Conservation (phyloP, 805 yeast species). For the Lachancea kluyveri region DNA sequence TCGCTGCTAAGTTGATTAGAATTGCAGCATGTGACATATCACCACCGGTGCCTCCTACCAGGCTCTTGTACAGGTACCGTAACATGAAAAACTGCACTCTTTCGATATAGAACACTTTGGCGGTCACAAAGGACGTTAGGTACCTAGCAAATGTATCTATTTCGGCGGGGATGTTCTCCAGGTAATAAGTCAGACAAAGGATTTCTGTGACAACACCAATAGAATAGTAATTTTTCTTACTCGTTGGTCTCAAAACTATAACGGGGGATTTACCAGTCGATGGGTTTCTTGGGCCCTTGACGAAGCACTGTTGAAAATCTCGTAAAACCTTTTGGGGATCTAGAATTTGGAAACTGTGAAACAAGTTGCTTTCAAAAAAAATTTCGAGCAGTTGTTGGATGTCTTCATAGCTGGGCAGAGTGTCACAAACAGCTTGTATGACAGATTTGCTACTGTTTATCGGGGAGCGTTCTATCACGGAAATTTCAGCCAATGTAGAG, state of each 20-base stretch:
- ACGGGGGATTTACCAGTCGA: conserved; percentile 6
- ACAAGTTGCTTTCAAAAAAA: conserved; percentile 9
- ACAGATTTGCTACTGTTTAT: conserved; percentile 5
- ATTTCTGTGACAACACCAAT: conserved; percentile 13
- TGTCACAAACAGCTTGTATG: conserved; percentile 8
- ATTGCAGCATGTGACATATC: conserved; percentile 9
- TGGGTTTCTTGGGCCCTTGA: conserved; percentile 8
- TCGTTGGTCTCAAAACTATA: conserved; percentile 5
- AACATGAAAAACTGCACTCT: conserved; percentile 24
- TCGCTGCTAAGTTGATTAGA: conserved; percentile 5
- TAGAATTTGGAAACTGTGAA: conserved; percentile 6
- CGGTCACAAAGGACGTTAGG: conserved; percentile 12
- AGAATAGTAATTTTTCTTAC: conserved; percentile 12
- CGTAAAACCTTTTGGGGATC: conserved; percentile 6
- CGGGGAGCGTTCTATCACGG: conserved; percentile 8
- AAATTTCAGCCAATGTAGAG: conserved; percentile 17
- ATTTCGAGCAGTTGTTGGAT: conserved; percentile 4
- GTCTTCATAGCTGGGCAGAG: conserved; percentile 9
- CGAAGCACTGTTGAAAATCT: conserved; percentile 7
- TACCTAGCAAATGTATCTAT: conserved; percentile 10
- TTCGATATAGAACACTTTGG: conserved; percentile 25
- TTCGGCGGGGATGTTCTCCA: conserved; percentile 6
- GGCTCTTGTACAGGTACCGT: conserved; percentile 8
- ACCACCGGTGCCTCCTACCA: conserved; percentile 9
- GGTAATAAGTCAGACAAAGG: conserved; percentile 6